Conservation (phyloP, 1,284 basidiomycete species). For the Rhodotorula mucilaginosa region DNA sequence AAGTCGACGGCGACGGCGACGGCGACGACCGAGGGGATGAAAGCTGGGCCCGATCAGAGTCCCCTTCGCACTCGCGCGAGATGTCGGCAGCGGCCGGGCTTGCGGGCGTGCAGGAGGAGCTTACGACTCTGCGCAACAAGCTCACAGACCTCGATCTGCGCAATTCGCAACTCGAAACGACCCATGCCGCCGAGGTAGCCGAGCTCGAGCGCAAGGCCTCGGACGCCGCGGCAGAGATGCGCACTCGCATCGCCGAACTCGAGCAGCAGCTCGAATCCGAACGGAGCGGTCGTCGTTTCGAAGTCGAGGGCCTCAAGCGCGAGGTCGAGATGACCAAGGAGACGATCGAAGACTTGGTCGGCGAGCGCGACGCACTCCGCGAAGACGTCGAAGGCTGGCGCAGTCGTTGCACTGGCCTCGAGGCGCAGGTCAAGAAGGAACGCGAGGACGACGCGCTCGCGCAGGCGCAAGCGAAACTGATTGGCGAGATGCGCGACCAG, state of each 20-base stretch:
- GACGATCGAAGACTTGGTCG: conserved; percentile 36
- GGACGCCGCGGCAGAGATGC: conserved; percentile 33
- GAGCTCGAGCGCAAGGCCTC: conserved; percentile 37
- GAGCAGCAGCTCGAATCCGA: conserved; percentile 35
- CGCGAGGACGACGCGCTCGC: conserved; percentile 42
- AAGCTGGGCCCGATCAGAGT: neutral
- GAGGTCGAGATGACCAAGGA: conserved; percentile 39
- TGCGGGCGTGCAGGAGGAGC: conserved; percentile 20
- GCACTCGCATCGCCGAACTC: conserved; percentile 29
- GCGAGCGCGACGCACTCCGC: conserved; percentile 42
- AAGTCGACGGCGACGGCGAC: conserved; percentile 27
- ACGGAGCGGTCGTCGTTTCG: conserved; percentile 27
- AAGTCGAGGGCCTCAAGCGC: conserved; percentile 39
- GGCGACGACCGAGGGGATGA: neutral
- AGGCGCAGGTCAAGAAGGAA: conserved; percentile 36
- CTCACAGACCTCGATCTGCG: conserved; percentile 30
- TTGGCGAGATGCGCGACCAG: conserved; percentile 46
- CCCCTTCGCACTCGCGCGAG: neutral
- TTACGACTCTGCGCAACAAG: conserved; percentile 31
- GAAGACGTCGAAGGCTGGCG: conserved; percentile 46
- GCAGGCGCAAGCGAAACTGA: conserved; percentile 44
- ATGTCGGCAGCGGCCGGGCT: neutral
- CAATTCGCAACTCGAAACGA: conserved; percentile 24
- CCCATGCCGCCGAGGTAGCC: conserved; percentile 32
- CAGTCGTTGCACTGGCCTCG: conserved; percentile 37